Percentiles rank a stretch among this genome's conserved stretches.
These are phyloP conservation scores for Xylariaceae sp. DNA, from an alignment of 2,329 filamentous ascomycete species.

Conservation along the genomic window DNA sequence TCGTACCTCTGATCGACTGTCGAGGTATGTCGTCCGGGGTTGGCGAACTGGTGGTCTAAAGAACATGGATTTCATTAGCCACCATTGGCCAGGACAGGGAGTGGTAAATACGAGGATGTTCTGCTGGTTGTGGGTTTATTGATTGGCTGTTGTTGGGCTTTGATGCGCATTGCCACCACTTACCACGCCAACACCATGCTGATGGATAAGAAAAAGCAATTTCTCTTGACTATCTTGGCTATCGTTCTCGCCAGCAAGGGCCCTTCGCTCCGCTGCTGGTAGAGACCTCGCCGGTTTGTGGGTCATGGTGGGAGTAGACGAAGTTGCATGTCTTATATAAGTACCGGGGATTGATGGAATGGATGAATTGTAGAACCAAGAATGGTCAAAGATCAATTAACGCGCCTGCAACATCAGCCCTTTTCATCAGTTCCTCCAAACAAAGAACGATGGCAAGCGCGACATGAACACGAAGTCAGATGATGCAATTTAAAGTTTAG, in stretches of 20 bases:
- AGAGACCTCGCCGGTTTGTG: conserved; percentile 27
- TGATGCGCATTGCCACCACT: conserved; percentile 29
- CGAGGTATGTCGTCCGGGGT: conserved; percentile 14
- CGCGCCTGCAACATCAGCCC: not conserved
- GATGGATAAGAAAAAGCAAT: conserved; percentile 31
- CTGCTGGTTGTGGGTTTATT: not conserved
- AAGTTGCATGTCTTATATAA: conserved; percentile 26
- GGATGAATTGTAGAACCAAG: conserved; percentile 22
- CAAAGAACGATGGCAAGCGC: conserved; percentile 26
- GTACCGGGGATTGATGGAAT: not conserved
- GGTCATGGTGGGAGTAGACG: conserved; percentile 27
- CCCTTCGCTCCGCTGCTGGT: conserved; percentile 26
- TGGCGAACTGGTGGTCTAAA: conserved; percentile 33
- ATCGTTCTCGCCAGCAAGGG: conserved; percentile 34
- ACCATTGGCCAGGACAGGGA: conserved; percentile 18
- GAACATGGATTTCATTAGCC: conserved; percentile 21
- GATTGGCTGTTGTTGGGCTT: not conserved
- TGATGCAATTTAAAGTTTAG: conserved; percentile 36
- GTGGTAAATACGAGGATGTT: too few species aligned
- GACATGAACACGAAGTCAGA: conserved; percentile 36
- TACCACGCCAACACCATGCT: conserved; percentile 41
- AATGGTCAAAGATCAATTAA: conserved; percentile 19
- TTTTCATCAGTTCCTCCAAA: not conserved
- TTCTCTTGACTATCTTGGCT: conserved; percentile 41
- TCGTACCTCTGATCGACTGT: conserved; percentile 19